A percentile compares a stretch with the other conserved stretches of the same genome.
These are phyloP conservation scores for Phyllosticta capitalensis DNA, from an alignment of 2,329 filamentous ascomycete species.

Conservation along the genomic window DNA sequence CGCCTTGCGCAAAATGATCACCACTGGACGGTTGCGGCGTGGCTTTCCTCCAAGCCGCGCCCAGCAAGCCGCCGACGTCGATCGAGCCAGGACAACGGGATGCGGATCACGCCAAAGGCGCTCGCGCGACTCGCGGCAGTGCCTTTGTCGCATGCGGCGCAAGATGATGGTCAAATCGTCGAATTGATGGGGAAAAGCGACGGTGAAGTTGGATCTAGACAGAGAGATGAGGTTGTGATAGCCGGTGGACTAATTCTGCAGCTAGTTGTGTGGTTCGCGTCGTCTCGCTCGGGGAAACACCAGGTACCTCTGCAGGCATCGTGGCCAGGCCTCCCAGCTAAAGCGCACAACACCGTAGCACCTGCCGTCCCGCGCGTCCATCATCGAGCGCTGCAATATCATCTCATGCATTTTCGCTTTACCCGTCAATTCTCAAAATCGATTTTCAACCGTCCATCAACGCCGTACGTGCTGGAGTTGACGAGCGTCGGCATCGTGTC, in stretches of 20 bases:
- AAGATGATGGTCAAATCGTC: background rate
- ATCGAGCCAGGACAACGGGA: background rate
- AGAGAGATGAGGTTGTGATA: background rate
- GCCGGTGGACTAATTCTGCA: background rate
- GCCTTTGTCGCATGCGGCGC: background rate
- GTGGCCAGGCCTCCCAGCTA: background rate
- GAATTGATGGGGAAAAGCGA: background rate
- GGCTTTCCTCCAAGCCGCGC: background rate
- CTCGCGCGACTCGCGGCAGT: background rate
- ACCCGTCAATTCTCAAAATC: background rate
- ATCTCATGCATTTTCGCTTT: background rate
- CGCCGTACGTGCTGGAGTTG: no score
- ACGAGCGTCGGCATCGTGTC: no score
- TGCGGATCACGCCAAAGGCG: no score
- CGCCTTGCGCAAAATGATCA: background rate
- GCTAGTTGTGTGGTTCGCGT: background rate
- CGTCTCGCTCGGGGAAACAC: background rate
- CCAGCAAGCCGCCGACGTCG: background rate
- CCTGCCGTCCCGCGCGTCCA: background rate
- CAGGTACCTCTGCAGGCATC: no score
- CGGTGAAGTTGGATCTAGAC: background rate
- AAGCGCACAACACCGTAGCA: background rate
- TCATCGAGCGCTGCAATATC: background rate
- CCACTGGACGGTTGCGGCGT: background rate
- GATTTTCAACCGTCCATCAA: no score